These are phyloP conservation scores for Allium fistulosum DNA, from an alignment of 106 monocot species.

Conservation along the genomic window DNA sequence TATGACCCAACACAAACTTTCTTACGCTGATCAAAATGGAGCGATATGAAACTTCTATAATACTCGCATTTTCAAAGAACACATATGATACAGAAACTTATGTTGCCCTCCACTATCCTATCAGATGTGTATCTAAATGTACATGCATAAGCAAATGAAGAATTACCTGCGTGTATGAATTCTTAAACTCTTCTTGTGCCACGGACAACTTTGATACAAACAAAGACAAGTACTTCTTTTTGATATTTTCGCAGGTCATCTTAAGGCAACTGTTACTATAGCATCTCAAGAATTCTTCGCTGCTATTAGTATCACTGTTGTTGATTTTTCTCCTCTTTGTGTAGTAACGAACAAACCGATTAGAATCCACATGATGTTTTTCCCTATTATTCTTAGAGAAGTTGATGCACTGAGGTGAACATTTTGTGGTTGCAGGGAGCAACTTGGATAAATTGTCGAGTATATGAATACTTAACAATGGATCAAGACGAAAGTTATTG, in stretches of 20 bases:
- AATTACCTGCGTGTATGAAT: constrained; percentile 53
- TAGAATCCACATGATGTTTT: constrained; percentile 11
- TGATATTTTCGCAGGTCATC: constrained; percentile 62
- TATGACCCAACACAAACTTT: too few relatives aligned
- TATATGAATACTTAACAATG: constrained; percentile 86
- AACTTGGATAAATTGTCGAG: constrained; percentile 84
- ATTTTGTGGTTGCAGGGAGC: constrained; percentile 31
- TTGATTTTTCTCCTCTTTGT: constrained; percentile 47
- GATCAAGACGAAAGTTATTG: constrained; percentile 78
- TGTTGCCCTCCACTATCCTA: too few relatives aligned
- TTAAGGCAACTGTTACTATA: constrained; percentile 46
- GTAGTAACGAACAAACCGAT: constrained; percentile 23
- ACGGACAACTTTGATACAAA: constrained; percentile 58
- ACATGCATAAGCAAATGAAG: neutral
- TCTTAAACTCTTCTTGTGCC: constrained; percentile 65
- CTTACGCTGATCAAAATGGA: too few relatives aligned
- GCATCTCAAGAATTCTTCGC: constrained; percentile 23
- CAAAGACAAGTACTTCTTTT: constrained; percentile 58
- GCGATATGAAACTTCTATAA: too few relatives aligned
- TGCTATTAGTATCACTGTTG: constrained; percentile 3
- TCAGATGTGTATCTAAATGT: too few relatives aligned
- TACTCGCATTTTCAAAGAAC: too few relatives aligned
- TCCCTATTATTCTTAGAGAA: constrained; percentile 25
- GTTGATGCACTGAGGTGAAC: constrained; percentile 18
- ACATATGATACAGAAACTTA: too few relatives aligned